Evolutionary conservation across 2,329 filamentous ascomycete species (phyloP), one percentile per base, ranked within the genome.

Genomic region (Diplodia sapinea): DNA sequence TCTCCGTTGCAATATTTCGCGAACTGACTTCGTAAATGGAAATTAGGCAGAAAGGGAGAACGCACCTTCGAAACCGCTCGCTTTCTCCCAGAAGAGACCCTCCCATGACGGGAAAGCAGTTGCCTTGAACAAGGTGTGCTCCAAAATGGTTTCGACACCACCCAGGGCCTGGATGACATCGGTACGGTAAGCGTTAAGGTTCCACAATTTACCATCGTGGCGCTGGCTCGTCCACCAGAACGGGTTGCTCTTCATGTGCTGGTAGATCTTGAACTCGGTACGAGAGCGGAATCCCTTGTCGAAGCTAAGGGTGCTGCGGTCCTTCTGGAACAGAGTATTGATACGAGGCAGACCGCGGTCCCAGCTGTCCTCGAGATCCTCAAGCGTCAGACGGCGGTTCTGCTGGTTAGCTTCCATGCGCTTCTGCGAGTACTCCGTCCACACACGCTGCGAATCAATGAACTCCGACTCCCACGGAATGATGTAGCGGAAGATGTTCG

Each of bases 181-280:
- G 7, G 95, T 97, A 70, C 95, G 86, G 80, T 98, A 97, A 1
- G 93, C 92, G 72, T 98, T 98, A 65, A 99, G 79, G 71, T 97
- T 97, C 95, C 95, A 99, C 4, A 99, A 80, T 76, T 98, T 98
- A 76, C 95, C 95, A 74, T 99, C 95, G 75, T 99, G 96, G 49
- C 95, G 86, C 79, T 98, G 94, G 74, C 92, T 96, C 4, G 95
- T 99, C 95, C 95, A 99, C 93, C 94, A 97, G 85, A 98, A 98
- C 0, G 95, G 95, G 77, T 98, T 97, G 81, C 91, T 96, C 87
- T 96, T 97, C 94, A 99, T 98, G 69, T 98, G 85, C 79, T 98
- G 94, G 77, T 98, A 99, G 36, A 95, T 89, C 84, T 99, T 99
- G 84, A 99, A 99, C 78, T 99, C 95, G 12, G 94, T 93, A 65